Conservation (phyloP, 169 alveolate genomes). For the Plasmodium gallinaceum region DNA sequence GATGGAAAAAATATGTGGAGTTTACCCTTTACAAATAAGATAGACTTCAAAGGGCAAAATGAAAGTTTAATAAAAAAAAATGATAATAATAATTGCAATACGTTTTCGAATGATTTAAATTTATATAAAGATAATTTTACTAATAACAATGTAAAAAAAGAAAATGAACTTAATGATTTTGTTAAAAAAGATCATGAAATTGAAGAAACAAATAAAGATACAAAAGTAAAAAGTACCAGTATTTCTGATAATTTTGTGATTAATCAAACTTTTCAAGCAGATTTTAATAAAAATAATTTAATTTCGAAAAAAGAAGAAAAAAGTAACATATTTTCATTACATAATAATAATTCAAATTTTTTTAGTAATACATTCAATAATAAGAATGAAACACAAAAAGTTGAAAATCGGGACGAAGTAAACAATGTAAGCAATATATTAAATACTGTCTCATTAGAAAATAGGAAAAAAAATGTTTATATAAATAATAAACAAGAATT, state of each 20-base stretch:
- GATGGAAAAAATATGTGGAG: slow-evolving; percentile 55
- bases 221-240: not conserved
- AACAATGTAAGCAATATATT: slow-evolving; percentile 49
- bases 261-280: slow-evolving; percentile 31
- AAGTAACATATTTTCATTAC: slow-evolving; percentile 7
- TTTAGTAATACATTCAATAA: slow-evolving; percentile 9
- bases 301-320: slow-evolving; percentile 25
- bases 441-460: slow-evolving; percentile 56
- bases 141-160: not conserved
- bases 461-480: slow-evolving; percentile 73
- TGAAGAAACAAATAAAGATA: slow-evolving; percentile 56
- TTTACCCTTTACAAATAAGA: slow-evolving; percentile 47
- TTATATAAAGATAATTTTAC: not conserved
- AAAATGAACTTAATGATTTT: not conserved
- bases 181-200: slow-evolving; percentile 18
- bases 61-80: not conserved
- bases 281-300: slow-evolving; percentile 24
- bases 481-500: slow-evolving; percentile 17
- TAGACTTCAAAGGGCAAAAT: slow-evolving; percentile 17
- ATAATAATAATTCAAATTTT: slow-evolving; percentile 1
- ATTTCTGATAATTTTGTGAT: slow-evolving; percentile 17
- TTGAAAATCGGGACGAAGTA: slow-evolving; percentile 39
- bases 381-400: slow-evolving; percentile 23
- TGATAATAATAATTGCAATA: not conserved
- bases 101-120: not conserved